Conservation (phyloP, 345 rosid genomes). For the Lumnitzera racemosa region DNA sequence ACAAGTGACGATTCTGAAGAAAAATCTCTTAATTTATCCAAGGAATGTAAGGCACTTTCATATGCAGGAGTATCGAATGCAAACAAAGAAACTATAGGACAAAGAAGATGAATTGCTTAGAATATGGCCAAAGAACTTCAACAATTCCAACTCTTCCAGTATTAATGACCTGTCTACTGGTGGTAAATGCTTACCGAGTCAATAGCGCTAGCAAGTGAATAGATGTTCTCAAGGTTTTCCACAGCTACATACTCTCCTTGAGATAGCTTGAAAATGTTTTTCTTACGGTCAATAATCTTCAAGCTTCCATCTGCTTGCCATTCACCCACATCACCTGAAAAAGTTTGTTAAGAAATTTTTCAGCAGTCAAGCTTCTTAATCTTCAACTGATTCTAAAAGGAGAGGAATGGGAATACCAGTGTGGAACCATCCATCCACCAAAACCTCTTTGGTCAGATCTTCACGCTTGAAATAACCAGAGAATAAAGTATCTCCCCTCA, state of each 20-base stretch:
- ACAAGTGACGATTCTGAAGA: too few relatives aligned
- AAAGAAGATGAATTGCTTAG: too few relatives aligned
- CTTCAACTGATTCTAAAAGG: background rate
- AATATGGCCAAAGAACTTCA: too few relatives aligned
- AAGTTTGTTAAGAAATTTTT: background rate
- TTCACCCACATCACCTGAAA: slow-evolving; percentile 88
- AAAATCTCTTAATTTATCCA: too few relatives aligned
- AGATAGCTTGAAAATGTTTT: slow-evolving; percentile 91
- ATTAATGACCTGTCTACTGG: background rate
- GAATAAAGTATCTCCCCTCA: slow-evolving; percentile 66
- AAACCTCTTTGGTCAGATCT: slow-evolving; percentile 77
- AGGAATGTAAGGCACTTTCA: too few relatives aligned
- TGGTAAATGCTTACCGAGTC: slow-evolving; percentile 48
- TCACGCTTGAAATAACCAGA: slow-evolving; percentile 90
- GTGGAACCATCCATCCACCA: slow-evolving; percentile 93
- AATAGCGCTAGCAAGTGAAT: slow-evolving; percentile 44
- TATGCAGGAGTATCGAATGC: too few relatives aligned
- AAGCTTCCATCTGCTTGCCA: slow-evolving; percentile 97
- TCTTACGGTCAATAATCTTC: slow-evolving; percentile 90
- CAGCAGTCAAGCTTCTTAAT: background rate
- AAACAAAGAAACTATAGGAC: too few relatives aligned
- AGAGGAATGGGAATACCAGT: slow-evolving; percentile 42
- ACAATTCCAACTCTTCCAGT: too few relatives aligned
- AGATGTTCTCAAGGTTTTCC: slow-evolving; percentile 90
- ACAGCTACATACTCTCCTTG: slow-evolving; percentile 99